Base-by-base conservation (phyloP, 495 filamentous ascomycete species). In the Aspergillus saccharolyticus region DNA sequence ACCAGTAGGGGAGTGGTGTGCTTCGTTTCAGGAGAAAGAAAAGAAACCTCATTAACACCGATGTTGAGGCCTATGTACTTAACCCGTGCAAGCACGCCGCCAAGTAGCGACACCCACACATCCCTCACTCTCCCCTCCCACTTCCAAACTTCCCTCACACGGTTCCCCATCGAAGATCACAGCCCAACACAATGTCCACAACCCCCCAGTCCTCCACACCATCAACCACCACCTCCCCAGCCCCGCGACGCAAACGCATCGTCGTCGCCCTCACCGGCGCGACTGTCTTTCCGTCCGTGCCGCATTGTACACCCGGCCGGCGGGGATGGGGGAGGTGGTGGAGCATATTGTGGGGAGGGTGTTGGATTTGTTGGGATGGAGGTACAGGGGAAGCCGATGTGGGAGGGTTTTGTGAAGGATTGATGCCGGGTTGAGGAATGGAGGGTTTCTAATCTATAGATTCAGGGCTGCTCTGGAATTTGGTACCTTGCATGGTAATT, bases 321-420 rank as follows among this genome's bases (percentile, higher is more conserved):
- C 56, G 0, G 60, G 55, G 15, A 57, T 77, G 9, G 69, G 76
- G 28, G 74, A 77, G 2, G 25, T 79, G 59, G 66, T 72, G 1
- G 63, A 76, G 51, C 75, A 78, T 53, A 76, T 64, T 54, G 71
- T 79, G 0, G 73, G 70, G 6, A 57, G 74, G 10, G 75, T 79
- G 66, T 51, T 79, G 48, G 75, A 79, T 52, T 48, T 77, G 20
- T 74, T 55, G 73, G 71, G 48, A 44, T 78, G 19, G 19, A 47
- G 9, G 10, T 20, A 10, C 19, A 47, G 4, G 44, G 22, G 19
- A 12, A 22, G 15, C 44, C 44, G 44, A 21, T 18, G 44, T 47
- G 44, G 44, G 19, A 47, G 22, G 44, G 44, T 0, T 47, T 47
- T 15, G 44, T 39, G 5, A 39, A 39, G 33, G 33, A 39, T 39